Evolutionary conservation across 2,329 filamentous ascomycete species (phyloP), one percentile per base, ranked within the genome.

Genomic region (Ceratocystis variospora): DNA sequence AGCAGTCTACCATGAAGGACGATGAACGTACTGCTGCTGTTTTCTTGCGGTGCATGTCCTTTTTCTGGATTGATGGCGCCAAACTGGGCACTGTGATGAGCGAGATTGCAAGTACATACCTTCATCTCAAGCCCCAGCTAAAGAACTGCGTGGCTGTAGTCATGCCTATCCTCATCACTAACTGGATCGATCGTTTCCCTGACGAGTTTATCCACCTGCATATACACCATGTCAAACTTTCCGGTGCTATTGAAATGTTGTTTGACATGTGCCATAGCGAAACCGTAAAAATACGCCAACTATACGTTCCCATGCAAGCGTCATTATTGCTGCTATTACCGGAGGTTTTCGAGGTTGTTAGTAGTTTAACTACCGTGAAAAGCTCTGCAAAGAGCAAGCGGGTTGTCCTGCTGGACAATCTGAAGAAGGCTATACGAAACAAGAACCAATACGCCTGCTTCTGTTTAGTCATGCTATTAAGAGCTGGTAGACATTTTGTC

Each of bases 261-360:
- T 87, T 88, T 71, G 86, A 88, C 70, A 87, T 88, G 83, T 80
- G 83, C 4, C 80, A 84, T 69, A 83, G 82, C 2, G 79, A 85
- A 33, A 57, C 31, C 5, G 78, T 79, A 45, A 85, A 87, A 71
- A 82, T 79, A 65, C 79, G 78, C 46, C 79, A 79, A 69, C 79
- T 81, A 61, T 83, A 80, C 69, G 78, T 78, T 2, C 84, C 85
- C 17, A 77, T 88, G 63, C 86, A 88, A 72, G 84, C 80, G 1
- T 79, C 81, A 12, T 75, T 88, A 3, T 74, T 88, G 8, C 81
- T 88, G 67, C 77, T 88, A 7, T 75, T 87, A 7, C 86, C 86
- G 3, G 86, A 88, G 70, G 83, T 88, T 5, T 88, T 88, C 69
- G 84, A 87, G 73, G 83, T 87, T 44, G 85, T 85, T 31, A 86